phyloP scores from a whole-genome alignment of 2,329 filamentous ascomycete species.

The Fusarium albidum region DNA sequence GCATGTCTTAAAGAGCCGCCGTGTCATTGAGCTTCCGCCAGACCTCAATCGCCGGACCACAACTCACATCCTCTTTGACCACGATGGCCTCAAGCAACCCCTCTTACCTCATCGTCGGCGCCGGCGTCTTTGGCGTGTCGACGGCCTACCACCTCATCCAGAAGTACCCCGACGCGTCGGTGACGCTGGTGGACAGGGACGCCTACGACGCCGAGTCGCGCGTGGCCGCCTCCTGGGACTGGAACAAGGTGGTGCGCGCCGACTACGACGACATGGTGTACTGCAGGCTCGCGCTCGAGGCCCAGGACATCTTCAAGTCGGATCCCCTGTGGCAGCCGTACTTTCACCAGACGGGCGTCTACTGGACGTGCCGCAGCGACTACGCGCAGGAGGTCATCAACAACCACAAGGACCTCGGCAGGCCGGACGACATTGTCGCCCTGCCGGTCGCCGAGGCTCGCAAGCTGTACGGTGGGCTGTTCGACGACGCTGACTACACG shows the following conservation, averaged over 20 bases:
- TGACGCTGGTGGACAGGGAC: constrained; percentile 67
- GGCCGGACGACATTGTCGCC: constrained; percentile 51
- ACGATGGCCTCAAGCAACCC: constrained; percentile 33
- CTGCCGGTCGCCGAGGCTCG: constrained; percentile 55
- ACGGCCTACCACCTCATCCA: constrained; percentile 70
- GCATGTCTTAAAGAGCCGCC: background rate
- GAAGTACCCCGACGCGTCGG: constrained; percentile 55
- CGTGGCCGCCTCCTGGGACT: constrained; percentile 72
- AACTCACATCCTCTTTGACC: background rate
- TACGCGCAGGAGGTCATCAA: constrained; percentile 60
- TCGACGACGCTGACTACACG: constrained; percentile 66
- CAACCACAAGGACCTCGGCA: constrained; percentile 59
- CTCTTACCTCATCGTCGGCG: constrained; percentile 68
- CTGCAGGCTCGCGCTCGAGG: constrained; percentile 70
- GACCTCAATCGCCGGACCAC: constrained; percentile 6
- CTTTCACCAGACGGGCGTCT: constrained; percentile 68
- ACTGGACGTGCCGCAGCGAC: constrained; percentile 61
- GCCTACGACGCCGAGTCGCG: constrained; percentile 56
- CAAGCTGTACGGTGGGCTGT: constrained; percentile 64
- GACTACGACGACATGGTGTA: constrained; percentile 63
- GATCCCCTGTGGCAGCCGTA: constrained; percentile 64
- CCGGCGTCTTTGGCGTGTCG: constrained; percentile 71
- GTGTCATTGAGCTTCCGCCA: constrained; percentile 10
- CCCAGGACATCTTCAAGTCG: constrained; percentile 67
- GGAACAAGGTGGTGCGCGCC: constrained; percentile 36